A percentile compares a stretch with the other conserved stretches of the same genome.
These are phyloP conservation scores for Cenchrus purpureus DNA, from an alignment of 176 grass and related monocot species.

Conservation along the genomic window DNA sequence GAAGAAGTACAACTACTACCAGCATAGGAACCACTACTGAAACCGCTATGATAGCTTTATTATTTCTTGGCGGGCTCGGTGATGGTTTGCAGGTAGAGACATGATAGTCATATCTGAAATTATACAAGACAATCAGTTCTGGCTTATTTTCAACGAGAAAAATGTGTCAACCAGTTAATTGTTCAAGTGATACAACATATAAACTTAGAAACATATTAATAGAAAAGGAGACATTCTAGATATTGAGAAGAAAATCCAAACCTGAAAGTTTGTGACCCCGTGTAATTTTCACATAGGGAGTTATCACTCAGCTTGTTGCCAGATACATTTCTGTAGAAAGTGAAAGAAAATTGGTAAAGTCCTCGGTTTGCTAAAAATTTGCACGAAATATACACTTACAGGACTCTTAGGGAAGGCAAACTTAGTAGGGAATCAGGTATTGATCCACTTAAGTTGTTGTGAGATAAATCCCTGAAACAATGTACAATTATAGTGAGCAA, in stretches of 20 bases:
- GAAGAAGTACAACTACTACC: conserved; percentile 3
- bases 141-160: too few species aligned
- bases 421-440: neutral
- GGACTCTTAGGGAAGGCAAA: neutral
- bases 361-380: neutral
- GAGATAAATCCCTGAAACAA: neutral
- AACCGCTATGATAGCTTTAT: neutral
- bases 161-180: too few species aligned
- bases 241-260: neutral
- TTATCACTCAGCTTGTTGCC: conserved; percentile 35
- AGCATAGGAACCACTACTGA: conserved; percentile 3
- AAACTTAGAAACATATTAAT: too few species aligned
- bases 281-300: conserved; percentile 13
- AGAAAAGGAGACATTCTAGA: too few species aligned
- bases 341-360: neutral
- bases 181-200: too few species aligned
- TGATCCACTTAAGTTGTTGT: neutral
- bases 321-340: conserved; percentile 44
- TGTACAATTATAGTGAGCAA: neutral
- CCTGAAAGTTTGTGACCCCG: neutral
- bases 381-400: neutral
- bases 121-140: neutral
- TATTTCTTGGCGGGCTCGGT: neutral
- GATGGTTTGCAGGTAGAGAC: too few species aligned
- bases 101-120: conserved; percentile 18